Evolutionary conservation across 2,329 filamentous ascomycete species (phyloP).

Genomic region (Epichloe hybrida): DNA sequence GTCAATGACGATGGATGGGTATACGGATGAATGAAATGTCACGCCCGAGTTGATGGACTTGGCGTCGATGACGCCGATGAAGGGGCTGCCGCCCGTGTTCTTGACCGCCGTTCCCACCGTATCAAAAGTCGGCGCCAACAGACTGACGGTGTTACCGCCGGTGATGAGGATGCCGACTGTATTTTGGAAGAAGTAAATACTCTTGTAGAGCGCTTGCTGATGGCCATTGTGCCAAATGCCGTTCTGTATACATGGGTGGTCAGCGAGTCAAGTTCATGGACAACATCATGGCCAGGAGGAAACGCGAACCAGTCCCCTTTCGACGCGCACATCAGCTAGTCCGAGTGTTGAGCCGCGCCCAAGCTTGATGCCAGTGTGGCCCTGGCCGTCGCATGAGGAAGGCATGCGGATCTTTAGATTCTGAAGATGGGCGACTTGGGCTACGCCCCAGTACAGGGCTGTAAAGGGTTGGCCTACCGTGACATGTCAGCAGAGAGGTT

Average conservation of each 20-base stretch:
- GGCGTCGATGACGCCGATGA: constrained; percentile 27
- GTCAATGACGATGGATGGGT: constrained; percentile 29
- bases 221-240: constrained; percentile 29
- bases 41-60: constrained; percentile 28
- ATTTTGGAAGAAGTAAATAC: constrained; percentile 29
- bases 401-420: constrained; percentile 31
- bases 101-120: constrained; percentile 22
- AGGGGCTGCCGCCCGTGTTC: constrained; percentile 25
- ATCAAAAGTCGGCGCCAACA: constrained; percentile 27
- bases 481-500: not conserved
- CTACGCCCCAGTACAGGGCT: constrained; percentile 31
- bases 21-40: constrained; percentile 22
- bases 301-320: constrained; percentile 15
- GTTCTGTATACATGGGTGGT: constrained; percentile 17
- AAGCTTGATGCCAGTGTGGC: constrained; percentile 28
- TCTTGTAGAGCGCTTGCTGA: constrained; percentile 30
- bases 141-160: constrained; percentile 24
- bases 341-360: constrained; percentile 27
- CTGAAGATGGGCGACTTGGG: constrained; percentile 27
- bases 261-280: not conserved
- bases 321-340: constrained; percentile 27
- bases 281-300: not conserved
- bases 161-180: constrained; percentile 20
- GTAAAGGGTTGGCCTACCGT: constrained; percentile 19
- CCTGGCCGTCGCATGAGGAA: constrained; percentile 18